These are phyloP conservation scores for Mrakia gelida DNA, from an alignment of 768 basidiomycete genomes.

Conservation along the genomic window DNA sequence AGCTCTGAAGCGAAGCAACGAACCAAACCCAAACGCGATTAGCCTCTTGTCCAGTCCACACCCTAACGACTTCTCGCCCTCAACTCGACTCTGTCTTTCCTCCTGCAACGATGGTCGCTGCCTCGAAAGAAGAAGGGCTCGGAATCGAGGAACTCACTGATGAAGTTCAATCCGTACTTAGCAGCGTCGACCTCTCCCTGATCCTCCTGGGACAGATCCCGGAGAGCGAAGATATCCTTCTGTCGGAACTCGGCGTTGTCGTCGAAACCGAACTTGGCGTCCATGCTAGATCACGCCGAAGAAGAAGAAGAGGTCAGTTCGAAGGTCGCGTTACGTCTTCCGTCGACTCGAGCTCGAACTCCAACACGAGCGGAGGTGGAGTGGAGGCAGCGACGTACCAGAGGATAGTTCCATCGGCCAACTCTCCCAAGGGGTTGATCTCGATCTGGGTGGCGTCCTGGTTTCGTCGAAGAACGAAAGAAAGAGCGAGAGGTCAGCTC, in stretches of 20 bases:
- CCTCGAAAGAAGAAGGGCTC: too few relatives aligned
- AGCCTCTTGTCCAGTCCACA: too few relatives aligned
- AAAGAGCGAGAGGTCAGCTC: background rate
- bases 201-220: conserved; percentile 93
- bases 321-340: background rate
- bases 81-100: too few relatives aligned
- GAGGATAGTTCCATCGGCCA: conserved; percentile 82
- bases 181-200: conserved; percentile 97
- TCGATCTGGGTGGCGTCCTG: conserved; percentile 95
- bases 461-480: background rate
- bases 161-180: conserved; percentile 49
- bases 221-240: conserved; percentile 75
- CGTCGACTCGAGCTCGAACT: background rate
- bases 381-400: too few relatives aligned
- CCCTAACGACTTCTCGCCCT: too few relatives aligned
- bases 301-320: background rate
- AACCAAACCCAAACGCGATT: too few relatives aligned
- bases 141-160: background rate
- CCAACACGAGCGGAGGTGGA: too few relatives aligned
- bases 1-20: too few relatives aligned
- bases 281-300: conserved; percentile 64
- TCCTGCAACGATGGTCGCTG: too few relatives aligned
- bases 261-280: conserved; percentile 99
- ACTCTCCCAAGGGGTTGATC: conserved; percentile 95
- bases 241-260: conserved; percentile 99